Base-by-base conservation (phyloP, 306 rosid species). In the Carpinus viminea region DNA sequence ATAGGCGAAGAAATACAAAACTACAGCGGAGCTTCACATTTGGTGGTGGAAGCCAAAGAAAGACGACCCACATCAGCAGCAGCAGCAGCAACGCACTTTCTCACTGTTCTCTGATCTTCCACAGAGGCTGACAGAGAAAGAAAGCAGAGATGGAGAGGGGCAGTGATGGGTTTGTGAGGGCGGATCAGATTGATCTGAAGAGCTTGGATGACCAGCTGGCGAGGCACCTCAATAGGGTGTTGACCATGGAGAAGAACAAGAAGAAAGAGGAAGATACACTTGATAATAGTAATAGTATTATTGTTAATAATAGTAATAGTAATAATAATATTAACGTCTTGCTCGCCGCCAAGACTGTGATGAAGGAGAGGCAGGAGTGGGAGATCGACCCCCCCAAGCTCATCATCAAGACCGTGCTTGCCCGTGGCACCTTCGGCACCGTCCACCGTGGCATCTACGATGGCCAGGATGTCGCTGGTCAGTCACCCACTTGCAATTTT, bases 131-230 rank as follows among this genome's bases (percentile, higher is more conserved):
- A 62, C 34, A 20, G 15, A 53, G 34, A n/a, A 43, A 7, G 16
- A 0, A 20, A 64, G 20, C 13, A 73, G 85, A 70, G 84, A 91
- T 92, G 98, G 93, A 92, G 87, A 97, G 92, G 45, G 79, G 70
- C 78, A 75, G 90, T 73, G 98, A 92, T 84, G 98, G 97, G 75
- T 95, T 92, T 76, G 98, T 95, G 66, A 76, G 98, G 52, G 98
- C 98, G 4, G 98, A 95, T 90, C 98, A 95, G 90, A 95, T 95
- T 90, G 98, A 95, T 91, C 95, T 95, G 70, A 95, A 95, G 88
- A 92, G 96, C 90, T 88, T 95, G 80, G 98, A 95, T 51, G 98
- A 95, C 65, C 98, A 94, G 80, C 93, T 94, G 0, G 97, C 92
- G 87, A 89, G 97, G 79, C 98, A 92, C 69, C 86, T 95, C 66